Percentiles rank a stretch among this genome's conserved stretches.
Conservation (phyloP, 2,329 filamentous ascomycete species). For the Diplocarpon mali region DNA sequence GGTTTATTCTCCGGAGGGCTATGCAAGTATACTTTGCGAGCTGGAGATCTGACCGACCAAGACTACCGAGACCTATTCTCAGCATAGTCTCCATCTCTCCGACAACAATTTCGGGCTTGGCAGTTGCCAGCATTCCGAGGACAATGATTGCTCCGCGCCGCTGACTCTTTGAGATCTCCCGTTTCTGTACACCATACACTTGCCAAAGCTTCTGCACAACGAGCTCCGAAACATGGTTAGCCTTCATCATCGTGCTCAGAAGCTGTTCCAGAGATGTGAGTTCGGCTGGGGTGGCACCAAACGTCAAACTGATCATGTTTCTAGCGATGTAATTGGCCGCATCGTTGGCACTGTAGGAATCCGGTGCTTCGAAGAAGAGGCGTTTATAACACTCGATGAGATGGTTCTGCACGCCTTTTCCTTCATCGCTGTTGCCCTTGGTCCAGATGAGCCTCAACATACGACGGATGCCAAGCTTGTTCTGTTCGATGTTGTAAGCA, state of each 20-base stretch:
- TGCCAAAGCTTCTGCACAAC: conserved; percentile 94
- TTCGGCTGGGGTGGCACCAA: conserved; percentile 88
- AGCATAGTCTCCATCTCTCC: conserved; percentile 94
- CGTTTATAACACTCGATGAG: conserved; percentile 94
- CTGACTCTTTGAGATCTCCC: conserved; percentile 85
- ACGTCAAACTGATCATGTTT: conserved; percentile 98
- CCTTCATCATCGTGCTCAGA: conserved; percentile 95
- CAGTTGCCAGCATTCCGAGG: conserved; percentile 88
- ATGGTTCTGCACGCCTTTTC: conserved; percentile 93
- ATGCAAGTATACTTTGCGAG: conserved; percentile 94
- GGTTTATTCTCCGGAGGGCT: conserved; percentile 82
- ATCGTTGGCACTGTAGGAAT: conserved; percentile 77
- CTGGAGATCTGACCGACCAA: conserved; percentile 73
- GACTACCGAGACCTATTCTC: conserved; percentile 70
- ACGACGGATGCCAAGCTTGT: conserved; percentile 80
- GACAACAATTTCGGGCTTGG: conserved; percentile 84
- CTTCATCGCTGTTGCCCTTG: conserved; percentile 97
- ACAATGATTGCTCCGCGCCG: conserved; percentile 91
- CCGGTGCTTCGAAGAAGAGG: conserved; percentile 91
- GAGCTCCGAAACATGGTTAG: conserved; percentile 70
- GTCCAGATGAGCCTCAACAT: conserved; percentile 99
- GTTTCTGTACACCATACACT: conserved; percentile 88
- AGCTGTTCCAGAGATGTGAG: conserved; percentile 92
- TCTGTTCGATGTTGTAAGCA: conserved; percentile 90
- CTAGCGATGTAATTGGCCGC: conserved; percentile 90